Conservation (phyloP, 2,329 filamentous ascomycete species). For the Penicillium sp. region DNA sequence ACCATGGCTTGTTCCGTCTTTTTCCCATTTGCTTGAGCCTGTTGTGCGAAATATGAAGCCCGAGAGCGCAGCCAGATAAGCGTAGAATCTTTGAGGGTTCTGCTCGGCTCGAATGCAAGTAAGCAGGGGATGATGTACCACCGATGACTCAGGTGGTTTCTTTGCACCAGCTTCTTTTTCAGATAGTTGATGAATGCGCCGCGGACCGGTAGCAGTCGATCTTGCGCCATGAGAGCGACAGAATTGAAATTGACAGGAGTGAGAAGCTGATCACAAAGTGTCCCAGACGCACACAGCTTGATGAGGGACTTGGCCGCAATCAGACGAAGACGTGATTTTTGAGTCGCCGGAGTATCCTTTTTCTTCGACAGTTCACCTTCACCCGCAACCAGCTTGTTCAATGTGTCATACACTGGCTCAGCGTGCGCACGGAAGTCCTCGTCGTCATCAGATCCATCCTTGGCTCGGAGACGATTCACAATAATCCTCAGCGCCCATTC, state of each 20-base stretch:
- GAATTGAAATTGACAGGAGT: conserved; percentile 70
- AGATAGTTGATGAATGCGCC: conserved; percentile 74
- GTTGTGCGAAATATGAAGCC: conserved; percentile 57
- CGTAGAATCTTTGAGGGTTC: conserved; percentile 65
- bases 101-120: conserved; percentile 79
- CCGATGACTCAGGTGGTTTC: conserved; percentile 67
- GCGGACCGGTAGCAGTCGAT: conserved; percentile 67
- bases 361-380: conserved; percentile 75
- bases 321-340: conserved; percentile 75
- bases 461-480: conserved; percentile 73
- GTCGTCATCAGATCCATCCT: conserved; percentile 45
- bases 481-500: conserved; percentile 76
- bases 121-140: conserved; percentile 90
- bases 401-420: conserved; percentile 66
- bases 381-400: conserved; percentile 68
- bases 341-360: conserved; percentile 66
- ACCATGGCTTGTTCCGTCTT: conserved; percentile 52
- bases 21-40: conserved; percentile 32
- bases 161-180: conserved; percentile 59
- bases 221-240: conserved; percentile 75
- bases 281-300: conserved; percentile 73
- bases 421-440: conserved; percentile 49
- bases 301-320: conserved; percentile 72
- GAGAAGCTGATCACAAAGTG: conserved; percentile 67
- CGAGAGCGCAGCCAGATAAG: conserved; percentile 87